Evolutionary conservation across 1,284 basidiomycete species (phyloP).

Genomic region (Violaceomyces palustris): DNA sequence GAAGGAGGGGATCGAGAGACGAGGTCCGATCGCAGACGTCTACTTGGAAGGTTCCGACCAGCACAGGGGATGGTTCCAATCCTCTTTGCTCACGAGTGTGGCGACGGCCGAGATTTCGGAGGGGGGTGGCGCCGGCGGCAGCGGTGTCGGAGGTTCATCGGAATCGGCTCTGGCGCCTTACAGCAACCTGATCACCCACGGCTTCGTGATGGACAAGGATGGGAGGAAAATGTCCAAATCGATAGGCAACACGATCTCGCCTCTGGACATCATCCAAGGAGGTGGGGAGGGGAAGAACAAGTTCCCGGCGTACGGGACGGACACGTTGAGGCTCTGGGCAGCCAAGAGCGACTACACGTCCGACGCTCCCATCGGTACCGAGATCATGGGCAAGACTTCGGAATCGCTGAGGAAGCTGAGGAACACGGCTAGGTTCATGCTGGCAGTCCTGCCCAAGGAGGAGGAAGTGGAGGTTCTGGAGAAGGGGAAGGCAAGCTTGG

Average conservation of each 20-base stretch:
- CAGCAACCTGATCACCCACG: slow-evolving; percentile 81
- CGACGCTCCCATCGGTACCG: slow-evolving; percentile 79
- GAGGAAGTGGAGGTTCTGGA: slow-evolving; percentile 6
- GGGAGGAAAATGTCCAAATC: slow-evolving; percentile 99
- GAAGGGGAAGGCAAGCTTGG: slow-evolving; percentile 12
- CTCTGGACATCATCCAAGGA: slow-evolving; percentile 73
- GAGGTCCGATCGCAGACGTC: slow-evolving; percentile 67
- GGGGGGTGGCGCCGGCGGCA: too few relatives aligned
- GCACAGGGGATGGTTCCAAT: slow-evolving; percentile 99
- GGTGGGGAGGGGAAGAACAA: slow-evolving; percentile 61
- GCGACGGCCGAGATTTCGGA: slow-evolving; percentile 55
- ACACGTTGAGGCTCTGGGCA: slow-evolving; percentile 84
- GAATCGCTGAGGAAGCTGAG: slow-evolving; percentile 80
- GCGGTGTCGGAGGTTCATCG: too few relatives aligned
- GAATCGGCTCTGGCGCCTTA: slow-evolving; percentile 66
- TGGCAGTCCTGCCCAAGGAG: slow-evolving; percentile 63
- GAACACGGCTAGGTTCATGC: slow-evolving; percentile 81
- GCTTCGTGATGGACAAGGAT: slow-evolving; percentile 86
- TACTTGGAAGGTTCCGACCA: slow-evolving; percentile 96
- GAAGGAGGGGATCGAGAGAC: slow-evolving; percentile 1
- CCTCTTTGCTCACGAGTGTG: slow-evolving; percentile 78
- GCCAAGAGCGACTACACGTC: slow-evolving; percentile 84
- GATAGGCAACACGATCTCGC: slow-evolving; percentile 83
- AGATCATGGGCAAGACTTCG: slow-evolving; percentile 69
- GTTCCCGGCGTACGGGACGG: slow-evolving; percentile 75